Percentiles rank a stretch among this genome's conserved stretches.
These are phyloP conservation scores for Oleoguttula mirabilis DNA, from an alignment of 495 filamentous ascomycete species.

Conservation along the genomic window DNA sequence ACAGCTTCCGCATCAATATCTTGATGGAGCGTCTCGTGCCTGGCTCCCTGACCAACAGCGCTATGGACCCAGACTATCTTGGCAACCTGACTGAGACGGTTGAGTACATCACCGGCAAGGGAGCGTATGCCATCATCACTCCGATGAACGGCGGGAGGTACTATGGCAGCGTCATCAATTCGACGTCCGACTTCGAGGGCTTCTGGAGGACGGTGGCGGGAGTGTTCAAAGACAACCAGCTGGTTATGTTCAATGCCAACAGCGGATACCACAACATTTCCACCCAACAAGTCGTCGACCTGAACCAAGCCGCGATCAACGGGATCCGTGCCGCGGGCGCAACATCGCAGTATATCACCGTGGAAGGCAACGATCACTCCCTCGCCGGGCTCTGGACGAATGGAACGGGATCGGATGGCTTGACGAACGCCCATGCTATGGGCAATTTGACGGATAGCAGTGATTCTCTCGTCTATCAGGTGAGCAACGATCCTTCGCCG, in stretches of 20 bases:
- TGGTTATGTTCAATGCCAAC: slow-evolving; percentile 58
- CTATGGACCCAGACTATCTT: slow-evolving; percentile 33
- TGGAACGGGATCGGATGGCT: slow-evolving; percentile 34
- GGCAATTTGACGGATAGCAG: slow-evolving; percentile 45
- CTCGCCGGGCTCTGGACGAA: slow-evolving; percentile 47
- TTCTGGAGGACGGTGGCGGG: slow-evolving; percentile 54
- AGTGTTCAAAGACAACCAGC: slow-evolving; percentile 46
- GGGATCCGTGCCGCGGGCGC: slow-evolving; percentile 58
- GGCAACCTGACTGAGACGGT: slow-evolving; percentile 42
- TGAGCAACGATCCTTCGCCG: no score
- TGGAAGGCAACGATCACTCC: slow-evolving; percentile 57
- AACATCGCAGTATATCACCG: slow-evolving; percentile 60
- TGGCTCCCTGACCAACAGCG: slow-evolving; percentile 35
- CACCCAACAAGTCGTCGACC: slow-evolving; percentile 51
- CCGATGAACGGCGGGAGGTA: slow-evolving; percentile 63
- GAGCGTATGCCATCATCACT: slow-evolving; percentile 53
- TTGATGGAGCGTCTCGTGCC: slow-evolving; percentile 60
- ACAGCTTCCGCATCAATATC: slow-evolving; percentile 58
- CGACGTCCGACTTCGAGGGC: slow-evolving; percentile 44
- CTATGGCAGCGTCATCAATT: slow-evolving; percentile 52
- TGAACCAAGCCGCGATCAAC: slow-evolving; percentile 66
- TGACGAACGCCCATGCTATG: slow-evolving; percentile 42
- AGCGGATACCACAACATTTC: slow-evolving; percentile 69
- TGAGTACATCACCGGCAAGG: slow-evolving; percentile 48
- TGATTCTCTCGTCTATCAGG: slow-evolving; percentile 41